Evolutionary conservation across 805 yeast species (phyloP).

Genomic region (Yamadazyma tumulicola): DNA sequence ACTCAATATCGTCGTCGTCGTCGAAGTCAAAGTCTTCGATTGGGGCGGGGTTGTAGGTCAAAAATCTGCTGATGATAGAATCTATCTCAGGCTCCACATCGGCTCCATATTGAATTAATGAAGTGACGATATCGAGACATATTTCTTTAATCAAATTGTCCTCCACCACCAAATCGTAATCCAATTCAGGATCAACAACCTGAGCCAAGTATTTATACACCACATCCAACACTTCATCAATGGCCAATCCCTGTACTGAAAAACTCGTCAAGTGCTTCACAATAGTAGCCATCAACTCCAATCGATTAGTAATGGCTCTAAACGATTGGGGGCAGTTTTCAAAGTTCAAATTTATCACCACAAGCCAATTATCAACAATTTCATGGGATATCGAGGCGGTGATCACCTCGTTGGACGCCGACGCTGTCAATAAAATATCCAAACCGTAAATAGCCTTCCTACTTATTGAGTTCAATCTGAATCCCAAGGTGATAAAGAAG

Average conservation of each 20-base stretch:
- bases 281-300: conserved; percentile 9
- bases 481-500: conserved; percentile 34
- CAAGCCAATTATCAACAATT: conserved; percentile 16
- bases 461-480: conserved; percentile 33
- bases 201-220: conserved; percentile 16
- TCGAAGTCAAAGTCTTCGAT: conserved; percentile 31
- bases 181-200: conserved; percentile 32
- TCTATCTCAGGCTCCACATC: conserved; percentile 5
- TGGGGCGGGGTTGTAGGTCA: conserved; percentile 31
- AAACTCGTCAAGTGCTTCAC: conserved; percentile 11
- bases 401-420: no score
- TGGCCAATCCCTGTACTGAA: conserved; percentile 1
- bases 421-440: conserved; percentile 27
- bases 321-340: conserved; percentile 17
- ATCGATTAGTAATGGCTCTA: conserved; percentile 6
- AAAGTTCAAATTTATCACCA: conserved; percentile 10
- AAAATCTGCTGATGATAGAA: conserved; percentile 15
- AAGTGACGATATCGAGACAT: conserved; percentile 41
- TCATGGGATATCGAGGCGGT: conserved; percentile 12
- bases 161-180: conserved; percentile 40
- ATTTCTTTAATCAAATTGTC: conserved; percentile 51
- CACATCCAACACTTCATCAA: conserved; percentile 15
- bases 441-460: conserved; percentile 50
- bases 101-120: conserved; percentile 12
- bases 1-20: conserved; percentile 34